Conservation (phyloP, 768 basidiomycete species). For the Xanthoconium stramineum region DNA sequence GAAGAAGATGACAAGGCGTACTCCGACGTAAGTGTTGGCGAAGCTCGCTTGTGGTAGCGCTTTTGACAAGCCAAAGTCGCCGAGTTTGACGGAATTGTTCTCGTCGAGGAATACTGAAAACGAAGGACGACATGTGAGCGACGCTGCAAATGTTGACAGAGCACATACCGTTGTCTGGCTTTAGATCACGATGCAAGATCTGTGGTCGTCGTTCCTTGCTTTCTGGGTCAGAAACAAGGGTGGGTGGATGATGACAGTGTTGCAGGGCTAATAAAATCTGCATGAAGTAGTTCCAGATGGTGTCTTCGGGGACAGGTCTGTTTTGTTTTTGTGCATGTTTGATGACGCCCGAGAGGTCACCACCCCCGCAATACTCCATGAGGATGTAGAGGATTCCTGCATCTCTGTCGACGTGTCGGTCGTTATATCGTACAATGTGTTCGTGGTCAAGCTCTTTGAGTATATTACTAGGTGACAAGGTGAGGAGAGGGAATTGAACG, state of each 20-base stretch:
- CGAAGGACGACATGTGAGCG: neutral
- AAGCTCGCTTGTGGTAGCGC: constrained; percentile 88
- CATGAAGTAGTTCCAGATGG: constrained; percentile 94
- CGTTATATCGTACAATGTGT: constrained; percentile 94
- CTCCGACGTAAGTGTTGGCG: constrained; percentile 96
- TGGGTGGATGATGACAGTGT: constrained; percentile 85
- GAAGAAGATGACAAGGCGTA: constrained; percentile 38
- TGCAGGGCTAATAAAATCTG: constrained; percentile 88
- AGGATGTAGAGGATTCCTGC: constrained; percentile 92
- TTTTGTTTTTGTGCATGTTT: constrained; percentile 67
- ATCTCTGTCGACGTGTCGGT: constrained; percentile 88
- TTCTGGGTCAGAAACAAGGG: constrained; percentile 33
- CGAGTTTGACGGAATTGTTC: constrained; percentile 75
- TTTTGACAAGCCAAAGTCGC: too few species aligned
- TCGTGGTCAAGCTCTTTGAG: constrained; percentile 93
- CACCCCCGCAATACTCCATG: constrained; percentile 99
- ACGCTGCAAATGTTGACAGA: neutral
- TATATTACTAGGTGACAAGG: constrained; percentile 70
- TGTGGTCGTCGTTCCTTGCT: constrained; percentile 60
- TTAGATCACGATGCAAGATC: constrained; percentile 92
- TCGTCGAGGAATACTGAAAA: constrained; percentile 83
- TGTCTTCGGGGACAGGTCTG: constrained; percentile 86
- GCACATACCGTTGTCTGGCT: constrained; percentile 90
- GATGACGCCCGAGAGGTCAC: constrained; percentile 88
- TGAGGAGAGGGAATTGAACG: neutral